Conservation (phyloP, 257 asterid genomes). For the Solanum phureja region DNA sequence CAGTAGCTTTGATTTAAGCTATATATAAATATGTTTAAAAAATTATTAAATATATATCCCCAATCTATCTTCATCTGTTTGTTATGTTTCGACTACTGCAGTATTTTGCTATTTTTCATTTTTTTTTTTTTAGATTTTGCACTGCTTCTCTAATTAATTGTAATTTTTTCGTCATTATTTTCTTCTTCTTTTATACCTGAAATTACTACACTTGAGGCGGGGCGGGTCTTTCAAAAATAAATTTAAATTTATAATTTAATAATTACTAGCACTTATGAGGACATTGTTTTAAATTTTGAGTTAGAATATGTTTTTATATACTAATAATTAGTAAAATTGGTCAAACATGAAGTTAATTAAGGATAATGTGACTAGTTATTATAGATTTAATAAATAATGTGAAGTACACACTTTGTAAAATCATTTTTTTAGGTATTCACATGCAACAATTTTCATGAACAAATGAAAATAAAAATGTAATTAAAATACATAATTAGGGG, state of each 20-base stretch:
- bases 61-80: background rate
- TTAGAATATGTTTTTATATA: background rate
- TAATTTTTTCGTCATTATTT: background rate
- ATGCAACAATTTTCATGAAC: background rate
- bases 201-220: too few species aligned
- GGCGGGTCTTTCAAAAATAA: background rate
- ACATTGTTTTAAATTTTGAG: background rate
- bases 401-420: background rate
- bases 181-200: too few species aligned
- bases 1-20: background rate
- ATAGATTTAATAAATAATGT: background rate
- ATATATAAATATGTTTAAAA: background rate
- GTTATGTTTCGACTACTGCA: too few species aligned
- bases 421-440: background rate
- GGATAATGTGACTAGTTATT: background rate
- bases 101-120: fast-evolving
- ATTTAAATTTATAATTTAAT: background rate
- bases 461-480: background rate
- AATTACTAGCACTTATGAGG: background rate
- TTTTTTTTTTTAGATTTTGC: too few species aligned
- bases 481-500: background rate
- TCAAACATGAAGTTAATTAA: background rate
- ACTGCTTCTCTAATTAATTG: background rate
- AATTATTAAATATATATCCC: background rate
- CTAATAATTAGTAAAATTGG: background rate